Base-by-base conservation (phyloP, 495 filamentous ascomycete genomes). In the Bacidia gigantensis region DNA sequence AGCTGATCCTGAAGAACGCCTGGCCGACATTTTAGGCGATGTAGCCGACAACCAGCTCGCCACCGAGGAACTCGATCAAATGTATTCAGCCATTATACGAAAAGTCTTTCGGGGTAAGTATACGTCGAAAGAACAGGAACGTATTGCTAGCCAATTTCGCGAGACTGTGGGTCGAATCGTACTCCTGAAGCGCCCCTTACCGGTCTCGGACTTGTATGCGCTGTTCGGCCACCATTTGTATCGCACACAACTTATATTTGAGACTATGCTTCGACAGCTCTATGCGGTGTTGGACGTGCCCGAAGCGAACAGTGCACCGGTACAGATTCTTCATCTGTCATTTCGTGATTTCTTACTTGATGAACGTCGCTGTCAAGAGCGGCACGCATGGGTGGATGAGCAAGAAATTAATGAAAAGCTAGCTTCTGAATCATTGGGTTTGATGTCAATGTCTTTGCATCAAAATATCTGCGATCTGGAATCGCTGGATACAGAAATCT, bases 271-370 rank as follows among this genome's bases (percentile, higher is more conserved):
- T 0, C 3, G 23, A 1, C 11, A 3, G 2, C 11, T 58, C 14
- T 39, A 54, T 11, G 56, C 56, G 1, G 41, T 58, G 3, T 49
- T 66, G 0, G 29, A 44, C 53, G 56, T 50, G 2, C 41, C 50
- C 11, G 49, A 51, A 41, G 51, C 67, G 24, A 0, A 40, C 17
- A 40, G 49, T 20, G n/a, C 23, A 11, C 64, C 64, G 2, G 45
- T 77, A 22, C 62, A 64, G n/a, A 58, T 71, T 1, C 67, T 68
- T 40, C 72, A 79, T 53, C 66, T 62, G 14, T 75, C 72, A n/a
- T 73, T 79, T 53, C 71, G 69, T 43, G 74, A 77, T 56, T 77
- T 70, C 55, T 66, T 79, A 12, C 46, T 76, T 41, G 63, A 71
- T 56, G 42, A 55, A 39, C 48, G 60, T 12, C 59, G 58, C 48